These are phyloP conservation scores for Claviceps sp. DNA, from an alignment of 2,329 filamentous ascomycete genomes.

Conservation along the genomic window DNA sequence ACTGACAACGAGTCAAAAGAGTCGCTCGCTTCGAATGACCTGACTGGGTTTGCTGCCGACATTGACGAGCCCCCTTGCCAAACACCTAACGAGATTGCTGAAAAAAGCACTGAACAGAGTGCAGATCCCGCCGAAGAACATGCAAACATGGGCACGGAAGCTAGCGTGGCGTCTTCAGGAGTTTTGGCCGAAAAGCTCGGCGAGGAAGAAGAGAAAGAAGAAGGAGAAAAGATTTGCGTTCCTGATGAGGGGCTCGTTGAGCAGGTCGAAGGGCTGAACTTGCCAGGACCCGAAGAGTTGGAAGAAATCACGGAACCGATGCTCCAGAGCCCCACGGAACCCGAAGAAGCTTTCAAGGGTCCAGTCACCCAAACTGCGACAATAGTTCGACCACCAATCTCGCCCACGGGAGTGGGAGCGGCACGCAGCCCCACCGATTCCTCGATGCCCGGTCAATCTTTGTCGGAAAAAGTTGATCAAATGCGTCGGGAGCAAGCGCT, in stretches of 20 bases:
- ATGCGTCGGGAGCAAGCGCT: slow-evolving; percentile 34
- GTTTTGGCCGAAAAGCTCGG: slow-evolving; percentile 7
- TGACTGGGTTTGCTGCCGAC: slow-evolving; percentile 42
- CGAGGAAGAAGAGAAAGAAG: slow-evolving; percentile 16
- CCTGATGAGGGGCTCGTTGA: slow-evolving; percentile 26
- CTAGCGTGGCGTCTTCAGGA: slow-evolving; percentile 16
- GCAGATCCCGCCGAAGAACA: slow-evolving; percentile 19
- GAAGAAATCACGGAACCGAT: slow-evolving; percentile 11
- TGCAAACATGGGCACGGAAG: slow-evolving; percentile 21
- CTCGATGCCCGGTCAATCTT: slow-evolving; percentile 11
- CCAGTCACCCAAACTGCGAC: neutral
- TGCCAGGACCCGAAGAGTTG: slow-evolving; percentile 24
- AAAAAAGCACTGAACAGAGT: slow-evolving; percentile 28
- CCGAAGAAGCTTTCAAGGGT: neutral
- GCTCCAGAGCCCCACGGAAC: slow-evolving; percentile 1
- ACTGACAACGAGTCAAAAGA: slow-evolving; percentile 77
- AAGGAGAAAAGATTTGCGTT: slow-evolving; percentile 18
- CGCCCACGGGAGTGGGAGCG: slow-evolving; percentile 8
- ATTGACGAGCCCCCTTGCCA: slow-evolving; percentile 33
- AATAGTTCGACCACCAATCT: slow-evolving; percentile 10
- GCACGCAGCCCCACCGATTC: slow-evolving; percentile 10
- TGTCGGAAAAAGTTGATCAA: slow-evolving; percentile 36
- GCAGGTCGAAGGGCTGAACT: slow-evolving; percentile 35
- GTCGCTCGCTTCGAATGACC: slow-evolving; percentile 57
- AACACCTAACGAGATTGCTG: slow-evolving; percentile 31